phyloP scores from a whole-genome alignment of 805 yeast species.

The Suhomyces sp. region DNA sequence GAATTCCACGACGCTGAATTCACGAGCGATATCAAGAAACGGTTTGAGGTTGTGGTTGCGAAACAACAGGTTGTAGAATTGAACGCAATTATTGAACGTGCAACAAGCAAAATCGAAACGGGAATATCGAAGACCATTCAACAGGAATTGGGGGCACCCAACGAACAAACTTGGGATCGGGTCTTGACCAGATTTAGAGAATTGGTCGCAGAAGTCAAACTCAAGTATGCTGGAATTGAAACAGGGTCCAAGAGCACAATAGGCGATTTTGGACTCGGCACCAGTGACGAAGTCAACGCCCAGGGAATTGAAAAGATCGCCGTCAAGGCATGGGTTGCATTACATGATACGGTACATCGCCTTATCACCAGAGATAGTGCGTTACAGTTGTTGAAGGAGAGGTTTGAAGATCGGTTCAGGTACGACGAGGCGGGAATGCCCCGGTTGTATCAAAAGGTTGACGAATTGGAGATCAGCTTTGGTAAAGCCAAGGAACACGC shows the following conservation, averaged over 20 bases:
- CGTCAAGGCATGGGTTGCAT: slow-evolving; percentile 62
- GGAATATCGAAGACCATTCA: slow-evolving; percentile 40
- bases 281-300: slow-evolving; percentile 41
- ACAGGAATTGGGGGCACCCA: slow-evolving; percentile 17
- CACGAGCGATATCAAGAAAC: slow-evolving; percentile 27
- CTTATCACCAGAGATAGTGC: slow-evolving; percentile 66
- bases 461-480: slow-evolving; percentile 69
- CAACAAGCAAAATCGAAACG: slow-evolving; percentile 46
- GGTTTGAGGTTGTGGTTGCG: slow-evolving; percentile 40
- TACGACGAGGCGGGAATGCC: slow-evolving; percentile 85
- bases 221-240: slow-evolving; percentile 7
- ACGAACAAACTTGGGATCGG: slow-evolving; percentile 18
- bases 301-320: slow-evolving; percentile 45
- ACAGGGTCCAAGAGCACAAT: slow-evolving; percentile 24
- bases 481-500: slow-evolving; percentile 60
- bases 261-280: slow-evolving; percentile 69
- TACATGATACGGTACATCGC: slow-evolving; percentile 59
- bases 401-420: slow-evolving; percentile 79
- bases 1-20: slow-evolving; percentile 12
- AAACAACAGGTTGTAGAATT: slow-evolving; percentile 38
- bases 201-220: slow-evolving; percentile 8
- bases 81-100: slow-evolving; percentile 31
- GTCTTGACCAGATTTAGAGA: slow-evolving; percentile 24
- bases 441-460: slow-evolving; percentile 69
- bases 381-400: slow-evolving; percentile 64